Evolutionary conservation across 2,329 filamentous ascomycete species (phyloP).

Genomic region (Karstenula rhodostoma): DNA sequence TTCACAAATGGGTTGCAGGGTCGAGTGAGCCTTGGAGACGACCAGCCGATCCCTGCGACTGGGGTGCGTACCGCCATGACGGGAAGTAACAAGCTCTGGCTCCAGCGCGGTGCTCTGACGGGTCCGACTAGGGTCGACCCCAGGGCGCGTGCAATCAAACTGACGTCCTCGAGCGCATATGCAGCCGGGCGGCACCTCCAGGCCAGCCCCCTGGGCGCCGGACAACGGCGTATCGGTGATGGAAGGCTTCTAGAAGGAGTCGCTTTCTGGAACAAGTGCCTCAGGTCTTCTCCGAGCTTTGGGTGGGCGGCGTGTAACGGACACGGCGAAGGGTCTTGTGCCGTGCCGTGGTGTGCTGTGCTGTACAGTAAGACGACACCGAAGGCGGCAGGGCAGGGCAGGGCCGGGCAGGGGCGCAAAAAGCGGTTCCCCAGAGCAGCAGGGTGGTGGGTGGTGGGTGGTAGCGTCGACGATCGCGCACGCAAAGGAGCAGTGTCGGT

Average conservation of each 20-base stretch:
- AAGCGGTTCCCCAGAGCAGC: slow-evolving; percentile 19
- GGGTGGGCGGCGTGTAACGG: slow-evolving; percentile 10
- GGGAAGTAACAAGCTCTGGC: slow-evolving; percentile 37
- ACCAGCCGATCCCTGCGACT: slow-evolving; percentile 38
- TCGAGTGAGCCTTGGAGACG: slow-evolving; percentile 45
- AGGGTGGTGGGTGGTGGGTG: no score
- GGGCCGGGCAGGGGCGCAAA: slow-evolving; percentile 5
- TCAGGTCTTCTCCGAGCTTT: slow-evolving; percentile 16
- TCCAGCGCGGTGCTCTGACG: slow-evolving; percentile 37
- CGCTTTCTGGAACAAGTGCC: slow-evolving; percentile 9
- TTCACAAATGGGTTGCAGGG: slow-evolving; percentile 46
- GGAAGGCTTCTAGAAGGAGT: slow-evolving; percentile 26
- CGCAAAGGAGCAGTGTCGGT: slow-evolving; percentile 20
- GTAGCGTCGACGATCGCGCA: slow-evolving; percentile 27
- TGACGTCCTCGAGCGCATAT: slow-evolving; percentile 26
- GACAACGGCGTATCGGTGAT: slow-evolving; percentile 24
- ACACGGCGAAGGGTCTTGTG: slow-evolving; percentile 10
- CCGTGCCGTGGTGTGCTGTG: slow-evolving; percentile 12
- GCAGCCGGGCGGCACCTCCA: slow-evolving; percentile 24
- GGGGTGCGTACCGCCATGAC: slow-evolving; percentile 35
- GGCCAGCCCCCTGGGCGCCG: slow-evolving; percentile 21
- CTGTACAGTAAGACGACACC: slow-evolving; percentile 37
- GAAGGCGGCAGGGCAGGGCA: slow-evolving; percentile 30
- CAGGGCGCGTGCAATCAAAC: slow-evolving; percentile 30
- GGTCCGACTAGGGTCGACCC: slow-evolving; percentile 33